A percentile compares a stretch with the other conserved stretches of the same genome.
These are phyloP conservation scores for Boechera retrofracta DNA, from an alignment of 345 rosid genomes.

Conservation along the genomic window DNA sequence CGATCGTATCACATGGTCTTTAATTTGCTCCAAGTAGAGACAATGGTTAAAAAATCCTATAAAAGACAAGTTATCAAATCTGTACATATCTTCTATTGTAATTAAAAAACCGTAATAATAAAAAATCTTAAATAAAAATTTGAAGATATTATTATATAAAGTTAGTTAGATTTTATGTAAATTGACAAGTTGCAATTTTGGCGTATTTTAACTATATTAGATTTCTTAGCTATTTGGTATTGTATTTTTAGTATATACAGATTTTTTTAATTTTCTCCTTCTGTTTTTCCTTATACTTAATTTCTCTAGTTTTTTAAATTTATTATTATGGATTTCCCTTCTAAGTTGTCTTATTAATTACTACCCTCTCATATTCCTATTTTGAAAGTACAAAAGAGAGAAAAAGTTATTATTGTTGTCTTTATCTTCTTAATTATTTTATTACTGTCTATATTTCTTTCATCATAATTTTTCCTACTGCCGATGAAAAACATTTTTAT, in stretches of 20 bases:
- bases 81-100: too few relatives aligned
- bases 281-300: too few relatives aligned
- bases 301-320: too few relatives aligned
- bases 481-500: too few relatives aligned
- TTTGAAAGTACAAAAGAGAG: too few relatives aligned
- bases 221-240: background rate
- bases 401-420: too few relatives aligned
- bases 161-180: background rate
- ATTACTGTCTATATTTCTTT: too few relatives aligned
- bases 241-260: background rate
- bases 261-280: background rate
- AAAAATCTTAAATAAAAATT: background rate
- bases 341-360: too few relatives aligned
- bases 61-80: background rate
- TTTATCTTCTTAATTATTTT: background rate
- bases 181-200: background rate
- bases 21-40: background rate
- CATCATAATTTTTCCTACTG: background rate
- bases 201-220: too few relatives aligned
- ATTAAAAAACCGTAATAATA: background rate
- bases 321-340: too few relatives aligned
- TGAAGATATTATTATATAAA: background rate
- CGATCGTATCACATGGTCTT: slow-evolving; percentile 27
- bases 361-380: too few relatives aligned
- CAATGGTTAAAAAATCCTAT: background rate